Evolutionary conservation across 2,329 filamentous ascomycete genomes (phyloP), one percentile per base, ranked within the genome.

Genomic region (Metarhizium humberi): DNA sequence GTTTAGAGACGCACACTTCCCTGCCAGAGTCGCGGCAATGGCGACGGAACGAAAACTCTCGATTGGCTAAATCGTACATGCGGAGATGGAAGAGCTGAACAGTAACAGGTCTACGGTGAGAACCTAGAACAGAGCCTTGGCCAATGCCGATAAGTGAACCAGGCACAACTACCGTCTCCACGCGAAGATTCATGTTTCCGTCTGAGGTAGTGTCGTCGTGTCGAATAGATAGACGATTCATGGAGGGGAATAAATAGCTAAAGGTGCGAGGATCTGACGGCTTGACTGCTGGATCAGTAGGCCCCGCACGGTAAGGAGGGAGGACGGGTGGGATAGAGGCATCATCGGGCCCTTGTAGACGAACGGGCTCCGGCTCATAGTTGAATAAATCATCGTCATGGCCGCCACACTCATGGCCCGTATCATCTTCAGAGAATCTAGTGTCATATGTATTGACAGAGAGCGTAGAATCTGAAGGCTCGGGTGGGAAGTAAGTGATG

Each of bases 101-200:
- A 5, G 85, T 89, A 63, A 88, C 18, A 16, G 49, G 48, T 30
- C 46, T 38, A 16, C 36, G 30, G 10, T 14, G 38, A 32, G 50
- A 53, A 36, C 46, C 47, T 18, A 48, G 18, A 16, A 59, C 52
- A n/a, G 55, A 38, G 14, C 54, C 42, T 3, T 49, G 30, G 18
- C 53, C 52, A 10, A 52, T 49, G 3, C 42, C 81, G 62, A 84
- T 83, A 59, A 84, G 81, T 60, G 81, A 81, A 45, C 80, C 80
- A 20, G 61, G 55, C 30, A 79, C 78, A 49, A 89, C 81, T 59
- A 88, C 77, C 6, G 90, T 92, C 67, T 96, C 92, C 56, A 97
- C 79, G 36, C 92, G 86, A 56, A 99, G 78, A 68, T 97, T 97
- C 90, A 96, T 95, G 76, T 96, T 96, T 40, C 92, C 92, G 68